Conservation (phyloP, 805 yeast genomes). For the Yamadazyma nakazawae region DNA sequence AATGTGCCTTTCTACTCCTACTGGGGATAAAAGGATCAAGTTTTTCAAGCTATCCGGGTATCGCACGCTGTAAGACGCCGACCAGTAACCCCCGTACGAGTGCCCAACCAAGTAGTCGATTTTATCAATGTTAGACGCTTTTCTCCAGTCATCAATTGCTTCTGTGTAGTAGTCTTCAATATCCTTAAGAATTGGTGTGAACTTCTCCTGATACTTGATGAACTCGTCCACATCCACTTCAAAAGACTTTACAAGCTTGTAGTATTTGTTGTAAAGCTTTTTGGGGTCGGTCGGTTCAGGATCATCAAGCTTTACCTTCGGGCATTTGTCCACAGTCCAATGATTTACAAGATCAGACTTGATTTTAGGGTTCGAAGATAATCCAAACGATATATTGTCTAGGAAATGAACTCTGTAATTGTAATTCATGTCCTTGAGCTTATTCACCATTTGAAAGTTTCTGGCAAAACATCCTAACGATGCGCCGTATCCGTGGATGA, state of each 20-base stretch:
- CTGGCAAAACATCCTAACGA: constrained; percentile 55
- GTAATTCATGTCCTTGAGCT: constrained; percentile 23
- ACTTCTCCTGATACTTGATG: constrained; percentile 29
- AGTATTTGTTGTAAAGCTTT: constrained; percentile 35
- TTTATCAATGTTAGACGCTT: constrained; percentile 42
- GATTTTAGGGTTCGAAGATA: constrained; percentile 46
- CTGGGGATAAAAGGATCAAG: constrained; percentile 67
- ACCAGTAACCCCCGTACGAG: constrained; percentile 75
- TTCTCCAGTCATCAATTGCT: constrained; percentile 66
- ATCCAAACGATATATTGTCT: constrained; percentile 50
- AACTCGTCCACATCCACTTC: constrained; percentile 24
- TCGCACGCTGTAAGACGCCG: constrained; percentile 57
- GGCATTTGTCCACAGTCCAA: constrained; percentile 20
- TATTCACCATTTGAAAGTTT: constrained; percentile 43
- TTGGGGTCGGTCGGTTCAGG: constrained; percentile 24
- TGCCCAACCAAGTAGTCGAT: constrained; percentile 68
- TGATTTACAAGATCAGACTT: constrained; percentile 17
- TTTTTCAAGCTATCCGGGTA: constrained; percentile 54
- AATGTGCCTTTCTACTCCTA: constrained; percentile 71
- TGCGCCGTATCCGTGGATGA: constrained; percentile 59
- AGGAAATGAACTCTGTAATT: constrained; percentile 48
- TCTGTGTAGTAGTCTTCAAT: constrained; percentile 57
- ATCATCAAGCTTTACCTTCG: constrained; percentile 26
- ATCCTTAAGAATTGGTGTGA: constrained; percentile 35
- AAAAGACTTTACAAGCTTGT: constrained; percentile 38